A percentile compares a stretch with the other conserved stretches of the same genome.
Conservation (phyloP, 2,329 filamentous ascomycete genomes). For the Hymenoscyphus salicellus region DNA sequence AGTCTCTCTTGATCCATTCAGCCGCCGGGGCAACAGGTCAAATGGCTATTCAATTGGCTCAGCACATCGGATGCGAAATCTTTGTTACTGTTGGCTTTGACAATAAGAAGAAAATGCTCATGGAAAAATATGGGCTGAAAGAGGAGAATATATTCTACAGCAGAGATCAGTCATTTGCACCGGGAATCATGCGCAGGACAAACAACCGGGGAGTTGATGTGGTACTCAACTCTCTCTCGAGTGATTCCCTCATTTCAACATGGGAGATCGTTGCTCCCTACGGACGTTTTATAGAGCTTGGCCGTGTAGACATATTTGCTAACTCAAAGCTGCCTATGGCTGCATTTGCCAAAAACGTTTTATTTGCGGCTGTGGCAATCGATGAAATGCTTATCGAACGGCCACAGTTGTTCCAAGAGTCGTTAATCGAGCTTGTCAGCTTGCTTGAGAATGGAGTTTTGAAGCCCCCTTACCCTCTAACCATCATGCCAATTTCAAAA, state of each 20-base stretch:
- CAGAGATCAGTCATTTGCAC: constrained; percentile 36
- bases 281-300: constrained; percentile 40
- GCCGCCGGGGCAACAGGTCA: constrained; percentile 35
- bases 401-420: neutral
- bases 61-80: constrained; percentile 27
- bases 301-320: constrained; percentile 26
- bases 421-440: neutral
- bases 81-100: constrained; percentile 36
- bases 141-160: constrained; percentile 40
- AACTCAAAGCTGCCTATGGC: constrained; percentile 34
- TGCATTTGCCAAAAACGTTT: constrained; percentile 39
- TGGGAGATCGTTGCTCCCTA: constrained; percentile 42
- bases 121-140: too few relatives aligned
- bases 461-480: neutral
- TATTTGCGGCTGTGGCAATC: constrained; percentile 40
- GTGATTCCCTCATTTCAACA: constrained; percentile 39
- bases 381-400: neutral
- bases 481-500: neutral
- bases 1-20: constrained; percentile 36
- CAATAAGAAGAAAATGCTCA: too few relatives aligned
- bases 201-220: constrained; percentile 30
- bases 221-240: constrained; percentile 28
- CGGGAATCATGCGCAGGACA: constrained; percentile 32
- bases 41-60: constrained; percentile 33
- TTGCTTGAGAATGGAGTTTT: neutral